These are phyloP conservation scores for Friedmanniomyces endolithicus DNA, from an alignment of 495 filamentous ascomycete species.

Conservation along the genomic window DNA sequence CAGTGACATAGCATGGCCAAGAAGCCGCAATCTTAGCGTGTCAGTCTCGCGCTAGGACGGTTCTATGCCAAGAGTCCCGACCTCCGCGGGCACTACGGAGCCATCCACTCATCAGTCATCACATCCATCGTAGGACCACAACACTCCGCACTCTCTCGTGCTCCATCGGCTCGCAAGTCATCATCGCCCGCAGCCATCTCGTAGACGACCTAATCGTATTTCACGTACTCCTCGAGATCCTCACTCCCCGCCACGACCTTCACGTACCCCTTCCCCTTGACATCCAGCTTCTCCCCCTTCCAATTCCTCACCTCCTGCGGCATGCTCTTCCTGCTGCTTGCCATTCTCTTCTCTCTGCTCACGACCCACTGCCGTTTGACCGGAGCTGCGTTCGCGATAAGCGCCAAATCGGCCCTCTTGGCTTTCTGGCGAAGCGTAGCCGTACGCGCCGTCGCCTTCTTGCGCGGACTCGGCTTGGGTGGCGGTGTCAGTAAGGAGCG, in stretches of 20 bases:
- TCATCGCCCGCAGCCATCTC: background rate
- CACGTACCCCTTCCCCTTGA: background rate
- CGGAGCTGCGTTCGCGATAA: background rate
- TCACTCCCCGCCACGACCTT: background rate
- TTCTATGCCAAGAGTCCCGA: too few species aligned
- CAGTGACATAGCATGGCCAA: too few species aligned
- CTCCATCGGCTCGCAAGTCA: background rate
- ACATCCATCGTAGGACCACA: too few species aligned
- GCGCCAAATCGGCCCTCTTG: background rate
- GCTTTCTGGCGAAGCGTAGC: conserved; percentile 2
- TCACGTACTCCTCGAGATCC: background rate
- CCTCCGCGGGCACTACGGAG: too few species aligned
- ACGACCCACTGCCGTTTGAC: background rate
- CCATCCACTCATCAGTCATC: too few species aligned
- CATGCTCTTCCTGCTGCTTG: too few species aligned
- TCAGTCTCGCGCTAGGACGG: too few species aligned
- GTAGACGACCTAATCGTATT: background rate
- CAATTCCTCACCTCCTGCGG: background rate
- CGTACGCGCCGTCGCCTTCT: background rate
- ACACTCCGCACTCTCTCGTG: too few species aligned
- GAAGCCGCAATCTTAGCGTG: too few species aligned
- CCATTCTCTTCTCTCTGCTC: background rate
- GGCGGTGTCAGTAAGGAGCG: background rate
- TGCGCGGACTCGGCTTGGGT: background rate
- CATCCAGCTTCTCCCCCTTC: conserved; percentile 1